A percentile compares a stretch with the other conserved stretches of the same genome.
Evolutionary conservation across 192 early-diverging fungal species (phyloP).

Genomic region (Umbelopsis isabellina): DNA sequence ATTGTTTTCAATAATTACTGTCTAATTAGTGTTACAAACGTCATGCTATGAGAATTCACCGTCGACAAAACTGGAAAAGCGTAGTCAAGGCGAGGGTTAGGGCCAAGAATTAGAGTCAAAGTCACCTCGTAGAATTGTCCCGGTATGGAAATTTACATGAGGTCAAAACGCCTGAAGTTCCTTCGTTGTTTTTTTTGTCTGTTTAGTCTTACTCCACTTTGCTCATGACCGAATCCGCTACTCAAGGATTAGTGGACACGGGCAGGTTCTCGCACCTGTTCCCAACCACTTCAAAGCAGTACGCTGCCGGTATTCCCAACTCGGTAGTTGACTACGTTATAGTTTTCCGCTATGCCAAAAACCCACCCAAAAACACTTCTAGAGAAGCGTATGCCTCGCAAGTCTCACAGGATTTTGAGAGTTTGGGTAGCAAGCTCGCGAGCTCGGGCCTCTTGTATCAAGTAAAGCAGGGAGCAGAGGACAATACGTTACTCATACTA

Average conservation of each 20-base stretch:
- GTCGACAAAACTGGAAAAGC: not conserved
- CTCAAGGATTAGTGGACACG: conserved; percentile 9
- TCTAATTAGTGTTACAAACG: not conserved
- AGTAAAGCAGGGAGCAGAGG: conserved; percentile 55
- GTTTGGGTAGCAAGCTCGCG: conserved; percentile 56
- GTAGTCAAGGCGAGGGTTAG: no score
- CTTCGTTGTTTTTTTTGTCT: not conserved
- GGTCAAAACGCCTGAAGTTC: not conserved
- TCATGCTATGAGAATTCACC: not conserved
- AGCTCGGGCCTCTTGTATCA: conserved; percentile 66
- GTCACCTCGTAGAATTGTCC: no score
- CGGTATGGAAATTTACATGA: no score
- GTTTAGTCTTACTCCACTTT: not conserved
- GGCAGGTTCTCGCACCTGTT: conserved; percentile 20
- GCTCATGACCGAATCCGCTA: not conserved
- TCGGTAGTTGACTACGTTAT: conserved; percentile 44
- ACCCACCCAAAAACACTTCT: not conserved
- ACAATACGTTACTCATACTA: conserved; percentile 64
- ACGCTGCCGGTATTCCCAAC: conserved; percentile 3
- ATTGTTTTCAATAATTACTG: not conserved
- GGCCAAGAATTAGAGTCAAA: no score
- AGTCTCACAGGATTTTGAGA: conserved; percentile 51
- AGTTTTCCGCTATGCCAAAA: conserved; percentile 43
- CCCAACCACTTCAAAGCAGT: conserved; percentile 5
- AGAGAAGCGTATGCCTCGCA: conserved; percentile 36